Base-by-base conservation (phyloP, 345 rosid genomes). In the Bruguiera gymnorhiza region DNA sequence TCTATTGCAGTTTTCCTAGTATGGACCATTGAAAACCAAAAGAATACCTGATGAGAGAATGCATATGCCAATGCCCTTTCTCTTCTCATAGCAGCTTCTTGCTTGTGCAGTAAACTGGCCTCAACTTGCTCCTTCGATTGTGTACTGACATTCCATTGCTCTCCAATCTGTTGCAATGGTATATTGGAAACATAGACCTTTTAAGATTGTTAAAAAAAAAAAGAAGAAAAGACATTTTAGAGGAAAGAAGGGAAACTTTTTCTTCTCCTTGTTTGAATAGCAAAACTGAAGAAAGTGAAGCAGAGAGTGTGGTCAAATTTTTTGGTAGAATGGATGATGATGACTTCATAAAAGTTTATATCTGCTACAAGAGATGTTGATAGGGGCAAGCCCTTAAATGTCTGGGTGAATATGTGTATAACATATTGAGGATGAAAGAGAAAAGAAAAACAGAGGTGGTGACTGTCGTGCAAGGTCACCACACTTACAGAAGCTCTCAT, bases 51-150 rank as follows among this genome's bases (percentile, higher is more conserved):
- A 83, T 89, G 99, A 70, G 99, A 77, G 73, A 82, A 88, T 60
- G 99, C 83, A 79, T 95, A 95, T 43, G 97, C 97, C 83, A 92
- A 68, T 55, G 96, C 91, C 70, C 91, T 81, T 82, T 95, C 99
- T 76, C 97, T 87, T 84, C 93, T 86, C 97, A 87, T 84, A 4
- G 96, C 65, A 10, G 97, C 97, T 75, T 92, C 97, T 56, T 86
- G 85, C 86, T 86, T 92, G 82, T 87, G 83, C 50, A 92, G 83
- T 62, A 92, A 70, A 68, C 78, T 88, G 0, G 90, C 85, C 78
- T 95, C 97, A 27, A 90, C 68, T 78, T 95, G 92, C 78, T 90
- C 97, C 82, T 86, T 92, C 0, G 99, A 92, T 72, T 87, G 96
- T 51, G 76, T 46, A 68, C 97, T 95, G 76, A 88, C 97, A 82